Base-by-base conservation (phyloP, 2,329 filamentous ascomycete genomes). In the Aplosporella prunicola region DNA sequence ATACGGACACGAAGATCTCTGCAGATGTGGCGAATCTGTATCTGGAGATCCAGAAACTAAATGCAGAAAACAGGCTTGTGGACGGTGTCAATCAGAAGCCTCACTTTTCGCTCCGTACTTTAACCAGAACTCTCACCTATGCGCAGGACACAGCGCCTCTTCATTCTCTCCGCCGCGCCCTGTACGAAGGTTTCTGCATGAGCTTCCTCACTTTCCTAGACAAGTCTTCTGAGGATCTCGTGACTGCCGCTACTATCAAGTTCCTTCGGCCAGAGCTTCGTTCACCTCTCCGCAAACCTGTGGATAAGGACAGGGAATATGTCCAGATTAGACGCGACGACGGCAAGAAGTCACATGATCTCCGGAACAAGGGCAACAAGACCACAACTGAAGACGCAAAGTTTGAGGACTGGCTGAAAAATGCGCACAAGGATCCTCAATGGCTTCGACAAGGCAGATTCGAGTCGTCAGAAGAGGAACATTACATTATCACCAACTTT, bases 111-210 rank as follows among this genome's bases (percentile, higher is more conserved):
- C 74, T 99, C 41, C 78, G 91, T 55, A 98, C 91, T 0, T 65
- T 99, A 31, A 95, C 93, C 14, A 77, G 93, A 39, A 86, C 91
- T 2, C 63, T 99, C 35, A 82, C 80, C 24, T 98, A 95, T 56
- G 87, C 89, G 13, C 78, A 80, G 45, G 82, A 88, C 36, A 88
- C 95, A 45, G 76, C 84, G 0, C 78, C 86, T 0, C 73, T 82
- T 4, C 95, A 94, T 59, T 87, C 84, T 9, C 66, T 96, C 27
- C 78, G 91, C 16, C 70, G 93, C 51, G 84, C 89, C 9, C 66
- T 96, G 2, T 94, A 83, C 45, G 91, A 99, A 66, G 93, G 91
- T 0, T 96, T 96, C 55, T 87, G 85, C 11, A 98, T 98, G 93
- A 91, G 88, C 33, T 99, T 98, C 53, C 66, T 95, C 40, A 98